Conservation (phyloP, 202 grass and related monocot species). For the Saccharum hybrid region DNA sequence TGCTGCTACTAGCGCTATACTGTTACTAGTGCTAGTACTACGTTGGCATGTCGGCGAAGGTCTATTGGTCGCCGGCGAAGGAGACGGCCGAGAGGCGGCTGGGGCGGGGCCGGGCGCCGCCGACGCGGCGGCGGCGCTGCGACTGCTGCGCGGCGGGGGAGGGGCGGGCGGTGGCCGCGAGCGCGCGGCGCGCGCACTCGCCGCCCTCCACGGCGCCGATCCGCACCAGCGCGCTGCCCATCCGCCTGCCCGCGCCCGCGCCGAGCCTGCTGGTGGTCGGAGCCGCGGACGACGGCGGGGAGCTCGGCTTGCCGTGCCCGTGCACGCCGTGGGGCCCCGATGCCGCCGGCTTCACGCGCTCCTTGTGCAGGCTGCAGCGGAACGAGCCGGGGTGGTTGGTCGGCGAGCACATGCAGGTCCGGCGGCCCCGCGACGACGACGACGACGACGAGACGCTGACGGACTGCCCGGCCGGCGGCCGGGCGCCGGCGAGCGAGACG, state of each 20-base stretch:
- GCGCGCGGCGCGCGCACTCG: conserved; percentile 61
- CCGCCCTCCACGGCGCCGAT: conserved; percentile 61
- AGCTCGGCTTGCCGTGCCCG: conserved; percentile 26
- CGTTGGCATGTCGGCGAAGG: conserved; percentile 26
- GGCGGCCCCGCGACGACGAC: not conserved
- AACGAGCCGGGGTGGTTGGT: conserved; percentile 79
- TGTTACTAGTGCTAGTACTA: not conserved
- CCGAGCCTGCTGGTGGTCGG: conserved; percentile 22
- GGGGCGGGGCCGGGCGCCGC: conserved; percentile 24
- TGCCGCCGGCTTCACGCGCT: conserved; percentile 3
- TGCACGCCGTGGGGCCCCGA: not conserved
- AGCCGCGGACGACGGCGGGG: not conserved
- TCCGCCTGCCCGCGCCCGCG: conserved; percentile 8
- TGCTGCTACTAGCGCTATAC: not conserved
- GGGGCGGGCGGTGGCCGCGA: conserved; percentile 51
- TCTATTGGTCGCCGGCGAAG: conserved; percentile 37
- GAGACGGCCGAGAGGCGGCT: conserved; percentile 59
- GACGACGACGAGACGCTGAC: conserved; percentile 29
- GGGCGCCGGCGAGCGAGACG: conserved; percentile 42
- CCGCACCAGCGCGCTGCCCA: conserved; percentile 56
- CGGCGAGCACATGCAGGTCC: conserved; percentile 76
- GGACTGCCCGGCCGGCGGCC: conserved; percentile 31
- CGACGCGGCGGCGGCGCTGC: conserved; percentile 51
- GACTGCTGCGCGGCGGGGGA: conserved; percentile 49
- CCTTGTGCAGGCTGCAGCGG: conserved; percentile 79